These are phyloP conservation scores for Scedosporium dehoogii DNA, from an alignment of 2,329 filamentous ascomycete species.

Conservation along the genomic window DNA sequence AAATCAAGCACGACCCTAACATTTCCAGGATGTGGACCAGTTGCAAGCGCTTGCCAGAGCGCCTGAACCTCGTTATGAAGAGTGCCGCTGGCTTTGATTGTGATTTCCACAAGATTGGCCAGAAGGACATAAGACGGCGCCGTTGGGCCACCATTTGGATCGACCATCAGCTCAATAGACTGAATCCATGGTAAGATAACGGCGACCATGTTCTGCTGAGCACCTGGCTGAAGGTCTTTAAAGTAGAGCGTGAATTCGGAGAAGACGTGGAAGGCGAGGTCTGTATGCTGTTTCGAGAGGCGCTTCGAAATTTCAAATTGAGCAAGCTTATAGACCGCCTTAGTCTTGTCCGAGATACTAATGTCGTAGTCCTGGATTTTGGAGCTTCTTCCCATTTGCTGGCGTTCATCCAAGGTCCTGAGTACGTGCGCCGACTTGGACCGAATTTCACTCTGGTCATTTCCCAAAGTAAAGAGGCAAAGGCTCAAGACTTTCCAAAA, in stretches of 20 bases:
- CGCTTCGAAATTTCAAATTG: constrained; percentile 95
- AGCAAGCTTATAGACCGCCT: constrained; percentile 92
- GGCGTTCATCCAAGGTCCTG: constrained; percentile 70
- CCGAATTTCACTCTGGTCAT: constrained; percentile 78
- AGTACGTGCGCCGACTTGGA: constrained; percentile 80
- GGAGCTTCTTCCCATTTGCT: constrained; percentile 62
- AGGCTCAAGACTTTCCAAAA: constrained; percentile 89
- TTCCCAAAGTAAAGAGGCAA: constrained; percentile 85
- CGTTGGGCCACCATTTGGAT: constrained; percentile 84
- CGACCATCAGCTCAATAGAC: constrained; percentile 81
- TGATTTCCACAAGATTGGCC: constrained; percentile 91
- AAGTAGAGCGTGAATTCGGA: constrained; percentile 94
- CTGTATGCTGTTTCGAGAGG: constrained; percentile 77
- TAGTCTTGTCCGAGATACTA: constrained; percentile 96
- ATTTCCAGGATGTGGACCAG: constrained; percentile 85
- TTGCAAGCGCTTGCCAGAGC: constrained; percentile 91
- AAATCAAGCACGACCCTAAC: constrained; percentile 93
- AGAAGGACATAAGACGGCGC: constrained; percentile 89
- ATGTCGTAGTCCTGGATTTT: constrained; percentile 97
- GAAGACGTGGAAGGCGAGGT: constrained; percentile 86
- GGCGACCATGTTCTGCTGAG: constrained; percentile 88
- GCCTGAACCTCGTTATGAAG: constrained; percentile 96
- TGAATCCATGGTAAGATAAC: constrained; percentile 96
- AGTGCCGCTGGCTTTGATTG: constrained; percentile 78
- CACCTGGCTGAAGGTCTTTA: constrained; percentile 70